Base-by-base conservation (phyloP, 192 early-diverging fungal species). In the Coemansia nantahalensis region DNA sequence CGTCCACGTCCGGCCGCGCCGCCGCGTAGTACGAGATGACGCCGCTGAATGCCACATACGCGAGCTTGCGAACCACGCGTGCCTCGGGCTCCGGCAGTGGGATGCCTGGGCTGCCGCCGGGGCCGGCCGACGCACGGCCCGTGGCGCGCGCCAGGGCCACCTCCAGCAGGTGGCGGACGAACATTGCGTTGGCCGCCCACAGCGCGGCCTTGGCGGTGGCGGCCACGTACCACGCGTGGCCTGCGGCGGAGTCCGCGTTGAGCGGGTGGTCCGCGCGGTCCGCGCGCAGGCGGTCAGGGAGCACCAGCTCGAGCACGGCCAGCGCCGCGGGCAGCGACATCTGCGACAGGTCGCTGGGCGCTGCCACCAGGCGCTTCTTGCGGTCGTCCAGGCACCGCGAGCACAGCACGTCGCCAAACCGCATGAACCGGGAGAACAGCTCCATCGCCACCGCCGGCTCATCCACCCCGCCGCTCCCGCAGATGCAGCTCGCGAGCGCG, bases 131-230 rank as follows among this genome's bases (percentile, higher is more conserved):
- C 13, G 28, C 5, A 12, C 62, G 53, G 8, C 50, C 37, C 23
- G 43, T 34, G 5, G 57, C 38, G 3, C 63, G 30, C n/a, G 54
- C 49, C 30, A 73, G 39, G 1, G 58, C 51, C 14, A 55, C 30
- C 14, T 73, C 62, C 12, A 66, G 38, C 39, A 73, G 13, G 31
- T 73, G 56, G 39, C 43, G 45, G 33, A 73, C 43, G 45, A 73
- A 37, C 40, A 24, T 4, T 19, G 52, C 39, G 46, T 54, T 66
- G 24, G 39, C 49, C 4, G 58, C 39, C 70, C 58, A 73, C 35
- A 41, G 37, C 9, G 40, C 24, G 23, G 49, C 45, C 15, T 23
- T 24, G 4, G 8, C 30, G n/a, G 16, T 18, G 15, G 16, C 47
- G 7, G 47, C 40, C 10, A 35, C 42, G 34, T 49, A 56, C 54